These are phyloP conservation scores for Bisporella sp. DNA, from an alignment of 2,329 filamentous ascomycete genomes.

Conservation along the genomic window DNA sequence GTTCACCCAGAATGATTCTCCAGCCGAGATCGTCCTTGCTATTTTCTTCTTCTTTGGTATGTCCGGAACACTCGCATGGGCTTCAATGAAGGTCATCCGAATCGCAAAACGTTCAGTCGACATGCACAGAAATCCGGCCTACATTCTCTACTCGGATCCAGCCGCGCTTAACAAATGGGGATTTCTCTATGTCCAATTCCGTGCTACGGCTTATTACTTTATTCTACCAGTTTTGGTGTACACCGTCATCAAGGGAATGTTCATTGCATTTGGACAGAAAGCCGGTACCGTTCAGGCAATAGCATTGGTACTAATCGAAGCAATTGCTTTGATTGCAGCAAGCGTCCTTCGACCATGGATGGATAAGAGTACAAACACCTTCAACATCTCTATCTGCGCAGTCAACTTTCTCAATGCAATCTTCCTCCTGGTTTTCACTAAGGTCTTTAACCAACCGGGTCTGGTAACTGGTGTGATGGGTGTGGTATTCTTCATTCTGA, in stretches of 20 bases:
- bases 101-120: conserved; percentile 81
- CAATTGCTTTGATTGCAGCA: conserved; percentile 66
- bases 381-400: conserved; percentile 87
- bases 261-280: conserved; percentile 74
- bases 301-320: conserved; percentile 77
- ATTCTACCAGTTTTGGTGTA: conserved; percentile 75
- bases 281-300: conserved; percentile 70
- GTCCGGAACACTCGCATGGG: conserved; percentile 72
- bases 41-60: conserved; percentile 85
- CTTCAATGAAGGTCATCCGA: conserved; percentile 80
- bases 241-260: conserved; percentile 80
- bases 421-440: conserved; percentile 82
- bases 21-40: conserved; percentile 78
- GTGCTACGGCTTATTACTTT: conserved; percentile 92
- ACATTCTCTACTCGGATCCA: conserved; percentile 96
- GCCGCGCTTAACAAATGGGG: conserved; percentile 94
- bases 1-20: conserved; percentile 77
- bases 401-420: conserved; percentile 89
- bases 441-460: conserved; percentile 75
- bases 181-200: conserved; percentile 95
- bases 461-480: conserved; percentile 85
- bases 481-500: conserved; percentile 81
- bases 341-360: conserved; percentile 88
- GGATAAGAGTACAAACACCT: conserved; percentile 96
- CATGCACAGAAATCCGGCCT: conserved; percentile 94